Percentiles rank a stretch among this genome's conserved stretches.
Evolutionary conservation across 768 basidiomycete species (phyloP).

Genomic region (Lyophyllum atratum): DNA sequence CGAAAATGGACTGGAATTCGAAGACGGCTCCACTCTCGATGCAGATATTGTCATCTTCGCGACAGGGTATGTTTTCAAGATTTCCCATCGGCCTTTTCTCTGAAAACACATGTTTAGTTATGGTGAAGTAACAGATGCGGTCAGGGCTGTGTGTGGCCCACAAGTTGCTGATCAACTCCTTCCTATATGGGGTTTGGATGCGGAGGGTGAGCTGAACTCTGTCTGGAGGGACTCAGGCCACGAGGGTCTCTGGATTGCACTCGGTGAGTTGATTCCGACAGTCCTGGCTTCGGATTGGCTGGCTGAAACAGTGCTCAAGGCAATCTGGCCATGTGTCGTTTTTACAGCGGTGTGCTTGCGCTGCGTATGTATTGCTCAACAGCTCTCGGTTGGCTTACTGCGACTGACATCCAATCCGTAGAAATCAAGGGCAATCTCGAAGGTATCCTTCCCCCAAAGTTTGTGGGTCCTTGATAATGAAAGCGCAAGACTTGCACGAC

Average conservation of each 20-base stretch:
- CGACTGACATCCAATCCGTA: not conserved
- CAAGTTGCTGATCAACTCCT: conserved; percentile 46
- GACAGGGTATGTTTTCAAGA: conserved; percentile 43
- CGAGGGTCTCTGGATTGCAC: conserved; percentile 57
- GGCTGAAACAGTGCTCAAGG: conserved; percentile 29
- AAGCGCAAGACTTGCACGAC: too few species aligned
- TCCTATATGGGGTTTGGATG: conserved; percentile 65
- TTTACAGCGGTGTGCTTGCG: conserved; percentile 35
- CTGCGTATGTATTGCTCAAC: conserved; percentile 49
- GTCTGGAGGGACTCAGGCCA: conserved; percentile 52
- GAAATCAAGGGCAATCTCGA: conserved; percentile 23
- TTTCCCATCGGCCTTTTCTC: not conserved
- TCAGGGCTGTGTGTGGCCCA: conserved; percentile 47
- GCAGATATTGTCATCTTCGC: conserved; percentile 63
- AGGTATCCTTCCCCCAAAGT: conserved; percentile 6
- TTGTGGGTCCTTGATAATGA: not conserved
- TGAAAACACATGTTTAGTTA: conserved; percentile 32
- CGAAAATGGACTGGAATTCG: conserved; percentile 44
- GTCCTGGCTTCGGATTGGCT: not conserved
- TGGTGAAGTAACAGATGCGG: conserved; percentile 41
- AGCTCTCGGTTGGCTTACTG: not conserved
- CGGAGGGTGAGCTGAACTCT: conserved; percentile 62
- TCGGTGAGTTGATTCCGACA: conserved; percentile 39
- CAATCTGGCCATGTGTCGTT: conserved; percentile 42
- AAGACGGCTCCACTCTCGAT: conserved; percentile 44